Evolutionary conservation across 225 moss, liverwort and hornwort species (phyloP), one percentile per base, ranked within the genome.

Genomic region (Pseudoscleropodium purum): DNA sequence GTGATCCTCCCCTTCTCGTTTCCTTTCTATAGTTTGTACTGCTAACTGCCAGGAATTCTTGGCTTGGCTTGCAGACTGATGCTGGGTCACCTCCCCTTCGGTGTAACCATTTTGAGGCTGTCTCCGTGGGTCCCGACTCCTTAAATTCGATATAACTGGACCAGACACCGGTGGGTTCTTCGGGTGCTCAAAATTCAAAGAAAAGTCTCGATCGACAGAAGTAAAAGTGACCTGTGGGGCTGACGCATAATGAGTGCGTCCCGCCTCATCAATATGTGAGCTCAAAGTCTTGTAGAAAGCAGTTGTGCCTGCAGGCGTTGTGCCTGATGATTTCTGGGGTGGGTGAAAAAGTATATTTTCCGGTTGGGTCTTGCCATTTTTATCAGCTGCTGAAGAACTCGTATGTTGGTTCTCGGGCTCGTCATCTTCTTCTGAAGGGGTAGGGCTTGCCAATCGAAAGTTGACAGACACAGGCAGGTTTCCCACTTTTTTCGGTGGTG

Each of bases 381-480:
- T 80, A 80, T 84, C 79, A 86, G 85, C 73, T 54, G 85, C 79
- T 66, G 89, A 87, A 92, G 90, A 75, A 75, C 54, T 85, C 66
- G 34, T 78, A 47, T 41, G 77, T 84, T 78, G 81, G 36, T 87
- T 90, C 82, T 89, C 91, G 66, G 56, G 36, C 75, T 84, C 86
- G 77, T 93, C 94, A 79, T 92, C 89, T 66, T 95, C 95, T 82
- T 93, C 94, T 87, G 91, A 93, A 78, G 94, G 97, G 64, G 97
- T 99, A 81, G 99, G 99, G 91, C 99, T 99, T 89, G 99, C 97
- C 89, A 99, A 89, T 64, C 97, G 95, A 80, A 93, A 92, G 90
- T 91, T 93, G 60, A 87, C 81, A 73, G 94, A 92, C 88, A 91
- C 90, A 86, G 94, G 93, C 82, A 89, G 68, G 87, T 86, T 91